Evolutionary conservation across 2,329 filamentous ascomycete species (phyloP).

Genomic region (Exophiala lecanii-corni): DNA sequence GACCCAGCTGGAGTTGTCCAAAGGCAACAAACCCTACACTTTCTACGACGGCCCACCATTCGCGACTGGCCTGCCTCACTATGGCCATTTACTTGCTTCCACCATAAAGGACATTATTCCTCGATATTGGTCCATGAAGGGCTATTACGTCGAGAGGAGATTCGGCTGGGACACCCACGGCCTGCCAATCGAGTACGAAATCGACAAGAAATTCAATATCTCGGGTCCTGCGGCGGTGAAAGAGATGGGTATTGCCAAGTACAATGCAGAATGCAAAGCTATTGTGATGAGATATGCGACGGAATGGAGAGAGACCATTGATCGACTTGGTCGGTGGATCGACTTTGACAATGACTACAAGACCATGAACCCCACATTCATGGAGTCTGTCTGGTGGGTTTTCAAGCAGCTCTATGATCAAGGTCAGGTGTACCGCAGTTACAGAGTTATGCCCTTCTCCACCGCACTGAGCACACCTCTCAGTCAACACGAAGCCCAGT

Average conservation of each 20-base stretch:
- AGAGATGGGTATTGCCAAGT: conserved; percentile 74
- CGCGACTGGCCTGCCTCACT: conserved; percentile 53
- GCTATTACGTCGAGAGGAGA: conserved; percentile 76
- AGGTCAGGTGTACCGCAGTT: conserved; percentile 75
- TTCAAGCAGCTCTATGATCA: conserved; percentile 86
- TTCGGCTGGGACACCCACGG: conserved; percentile 92
- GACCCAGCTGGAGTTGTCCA: conserved; percentile 79
- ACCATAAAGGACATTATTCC: conserved; percentile 94
- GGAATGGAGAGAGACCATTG: conserved; percentile 79
- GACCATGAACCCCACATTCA: conserved; percentile 84
- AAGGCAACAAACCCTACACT: conserved; percentile 77
- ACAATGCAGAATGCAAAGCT: conserved; percentile 78
- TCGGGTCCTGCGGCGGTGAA: conserved; percentile 78
- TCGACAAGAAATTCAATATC: conserved; percentile 85
- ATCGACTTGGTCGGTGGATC: conserved; percentile 81
- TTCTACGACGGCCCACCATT: conserved; percentile 88
- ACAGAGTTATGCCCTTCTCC: conserved; percentile 85
- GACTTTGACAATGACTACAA: conserved; percentile 95
- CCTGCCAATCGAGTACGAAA: conserved; percentile 85
- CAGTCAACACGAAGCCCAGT: conserved; percentile 83
- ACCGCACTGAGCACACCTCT: conserved; percentile 77
- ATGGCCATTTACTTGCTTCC: conserved; percentile 71
- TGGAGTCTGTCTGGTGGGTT: conserved; percentile 91
- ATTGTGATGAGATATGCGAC: conserved; percentile 82
- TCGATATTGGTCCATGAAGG: conserved; percentile 90